Base-by-base conservation (phyloP, 768 basidiomycete genomes). In the Leccinellum albellum region DNA sequence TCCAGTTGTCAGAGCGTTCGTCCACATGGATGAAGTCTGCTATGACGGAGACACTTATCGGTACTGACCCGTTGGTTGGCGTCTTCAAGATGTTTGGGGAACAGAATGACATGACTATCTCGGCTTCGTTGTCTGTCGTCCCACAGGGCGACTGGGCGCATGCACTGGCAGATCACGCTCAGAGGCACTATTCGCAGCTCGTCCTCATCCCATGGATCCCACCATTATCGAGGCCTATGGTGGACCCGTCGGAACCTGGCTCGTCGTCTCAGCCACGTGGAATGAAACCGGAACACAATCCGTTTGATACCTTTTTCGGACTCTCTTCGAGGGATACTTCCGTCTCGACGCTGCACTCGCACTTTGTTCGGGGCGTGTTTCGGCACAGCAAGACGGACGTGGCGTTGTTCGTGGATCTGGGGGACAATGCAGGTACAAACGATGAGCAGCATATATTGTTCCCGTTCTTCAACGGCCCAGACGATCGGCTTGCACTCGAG, bases 401-500 rank as follows among this genome's bases (percentile, higher is more conserved):
- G 33, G 92, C 87, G 5, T 73, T 98, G 33, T 95, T 91, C 70
- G 81, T 97, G 56, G 96, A 98, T 70, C 78, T 87, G 24, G 87
- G 70, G 65, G 54, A 71, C 17, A 58, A 70, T 17, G 50, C 61
- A 6, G 67, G 71, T 4, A 62, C 70, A 9, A 69, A 58, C 7
- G 70, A 70, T 13, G 51, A 50, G 3, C 78, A 87, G 58, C 90
- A 91, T 61, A 66, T 98, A 28, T 84, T 95, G 69, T 67, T 94
- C 42, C 91, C 95, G 0, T 98, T 96, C 83, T 89, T 93, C 68
- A 96, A 96, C 35, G 96, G 96, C 0, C 86, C 92, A 0, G 96
- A 99, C 68, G 96, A 98, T 69, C 84, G 97, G 1, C 78, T 93
- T 21, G 91, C 92, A 0, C 74, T 98, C 26, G 74, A 81, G 29